These are phyloP conservation scores for Choanephora cucurbitarum DNA, from an alignment of 371 early-diverging fungal genomes.

Conservation along the genomic window DNA sequence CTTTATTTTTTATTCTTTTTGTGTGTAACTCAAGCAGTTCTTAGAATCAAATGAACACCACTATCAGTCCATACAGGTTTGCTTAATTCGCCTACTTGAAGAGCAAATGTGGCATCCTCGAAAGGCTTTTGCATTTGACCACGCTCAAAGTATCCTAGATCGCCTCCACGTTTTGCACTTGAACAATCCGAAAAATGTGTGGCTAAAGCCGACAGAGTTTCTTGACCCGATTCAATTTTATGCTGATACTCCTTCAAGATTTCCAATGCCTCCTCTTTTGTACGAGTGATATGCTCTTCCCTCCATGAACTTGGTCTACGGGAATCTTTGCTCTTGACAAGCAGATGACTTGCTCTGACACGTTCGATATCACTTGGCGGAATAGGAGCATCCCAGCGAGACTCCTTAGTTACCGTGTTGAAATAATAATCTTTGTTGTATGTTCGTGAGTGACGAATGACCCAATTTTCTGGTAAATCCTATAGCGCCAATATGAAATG, in stretches of 20 bases:
- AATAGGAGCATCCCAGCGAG: constrained; percentile 81
- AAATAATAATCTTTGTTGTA: constrained; percentile 84
- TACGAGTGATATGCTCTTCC: constrained; percentile 81
- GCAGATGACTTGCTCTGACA: constrained; percentile 86
- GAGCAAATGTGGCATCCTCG: constrained; percentile 87
- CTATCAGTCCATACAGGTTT: constrained; percentile 88
- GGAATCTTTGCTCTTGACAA: constrained; percentile 89
- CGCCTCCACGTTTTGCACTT: constrained; percentile 86
- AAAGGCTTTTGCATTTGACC: constrained; percentile 88
- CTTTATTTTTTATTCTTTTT: neutral
- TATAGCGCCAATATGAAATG: constrained; percentile 5
- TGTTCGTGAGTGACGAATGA: constrained; percentile 69
- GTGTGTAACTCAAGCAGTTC: constrained; percentile 68
- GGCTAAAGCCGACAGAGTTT: constrained; percentile 71
- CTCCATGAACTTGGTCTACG: constrained; percentile 92
- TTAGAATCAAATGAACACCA: constrained; percentile 91
- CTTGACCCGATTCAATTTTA: constrained; percentile 64
- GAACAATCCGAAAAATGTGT: constrained; percentile 83
- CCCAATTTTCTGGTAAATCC: constrained; percentile 74
- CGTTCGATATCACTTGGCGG: constrained; percentile 36
- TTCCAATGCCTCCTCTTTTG: constrained; percentile 84
- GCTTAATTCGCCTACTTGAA: constrained; percentile 85
- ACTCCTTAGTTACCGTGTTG: constrained; percentile 79
- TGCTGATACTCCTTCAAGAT: constrained; percentile 59
- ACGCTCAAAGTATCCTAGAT: constrained; percentile 84